Base-by-base conservation (phyloP, 805 yeast species). In the Candida sithepensis region DNA sequence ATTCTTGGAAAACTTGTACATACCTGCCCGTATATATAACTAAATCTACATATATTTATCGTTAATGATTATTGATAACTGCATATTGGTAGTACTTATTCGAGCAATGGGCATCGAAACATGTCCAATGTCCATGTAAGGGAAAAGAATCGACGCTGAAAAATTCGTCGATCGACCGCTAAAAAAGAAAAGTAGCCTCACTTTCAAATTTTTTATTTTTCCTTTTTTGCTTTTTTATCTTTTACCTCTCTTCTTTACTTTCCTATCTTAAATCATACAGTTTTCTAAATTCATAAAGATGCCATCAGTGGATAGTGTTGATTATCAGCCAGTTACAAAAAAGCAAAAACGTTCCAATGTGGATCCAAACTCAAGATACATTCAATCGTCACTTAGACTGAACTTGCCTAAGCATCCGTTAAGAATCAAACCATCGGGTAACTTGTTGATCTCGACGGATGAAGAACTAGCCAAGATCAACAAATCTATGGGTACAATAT, bases 381-480 rank as follows among this genome's bases (percentile, higher is more conserved):
- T 62, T 7, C 50, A 59, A 4, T 47, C 60, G 7, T 56, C 63
- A 4, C 47, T 57, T 3, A 50, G 52, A 22, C 49, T 58, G 22
- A 54, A 54, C 33, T 36, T 72, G 9, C 63, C 72, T 19, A 69
- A 71, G 44, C 95, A 88, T 59, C 95, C 95, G 1, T 65, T 87
- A 26, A 84, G 85, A 43, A 82, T 88, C 14, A 79, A 76, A 58
- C 96, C 96, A 0, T 66, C 77, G n/a, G 96, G 95, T 4, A 88
- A 88, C 57, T 72, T 56, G 18, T 43, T 64, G 6, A 32, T 65
- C 2, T 51, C 63, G 3, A 42, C 52, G 14, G 56, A 56, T 32
- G 54, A 48, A 10, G 47, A 55, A n/a, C 21, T 53, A 8, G 23
- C 42, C 12, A 41, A 49, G 18, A 55, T 71, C 33, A 39, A 51